Conservation (phyloP, 2,329 filamentous ascomycete species). For the Aspergillus chevalieri region DNA sequence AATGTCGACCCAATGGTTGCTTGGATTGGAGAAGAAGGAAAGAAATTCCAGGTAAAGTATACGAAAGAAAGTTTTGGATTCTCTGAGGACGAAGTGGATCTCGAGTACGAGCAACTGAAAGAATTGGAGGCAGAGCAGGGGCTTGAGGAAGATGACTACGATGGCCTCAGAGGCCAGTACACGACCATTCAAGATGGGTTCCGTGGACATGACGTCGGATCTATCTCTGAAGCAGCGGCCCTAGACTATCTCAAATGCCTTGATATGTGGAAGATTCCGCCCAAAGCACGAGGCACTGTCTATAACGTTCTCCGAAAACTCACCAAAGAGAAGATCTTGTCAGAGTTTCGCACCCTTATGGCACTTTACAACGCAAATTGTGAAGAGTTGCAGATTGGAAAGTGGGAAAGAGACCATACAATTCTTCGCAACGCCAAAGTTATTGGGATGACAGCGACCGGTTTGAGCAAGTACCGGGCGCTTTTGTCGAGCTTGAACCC, state of each 20-base stretch:
- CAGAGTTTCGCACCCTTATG: conserved; percentile 46
- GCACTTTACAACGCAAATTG: conserved; percentile 47
- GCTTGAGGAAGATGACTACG: conserved; percentile 49
- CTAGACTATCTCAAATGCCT: conserved; percentile 29
- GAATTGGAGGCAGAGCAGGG: conserved; percentile 56
- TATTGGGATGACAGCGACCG: conserved; percentile 70
- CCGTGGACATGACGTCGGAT: conserved; percentile 14
- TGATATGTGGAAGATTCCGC: conserved; percentile 58
- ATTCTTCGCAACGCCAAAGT: conserved; percentile 57
- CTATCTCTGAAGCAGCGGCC: conserved; percentile 29
- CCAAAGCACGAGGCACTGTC: conserved; percentile 53
- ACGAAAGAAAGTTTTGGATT: conserved; percentile 46
- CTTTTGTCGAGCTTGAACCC: conserved; percentile 62
- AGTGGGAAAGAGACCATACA: conserved; percentile 54
- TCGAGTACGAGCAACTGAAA: conserved; percentile 55
- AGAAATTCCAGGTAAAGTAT: conserved; percentile 41
- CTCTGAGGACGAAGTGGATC: conserved; percentile 54
- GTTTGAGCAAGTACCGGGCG: conserved; percentile 70
- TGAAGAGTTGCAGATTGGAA: conserved; percentile 50
- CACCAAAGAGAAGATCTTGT: conserved; percentile 45
- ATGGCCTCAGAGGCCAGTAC: conserved; percentile 45
- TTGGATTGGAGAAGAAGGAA: conserved; percentile 53
- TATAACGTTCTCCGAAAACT: conserved; percentile 60
- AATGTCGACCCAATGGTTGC: conserved; percentile 42
- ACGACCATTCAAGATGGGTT: conserved; percentile 40